Percentiles rank a stretch among this genome's conserved stretches.
phyloP scores from a whole-genome alignment of 2,329 filamentous ascomycete genomes.

The Aspergillus arachidicola region DNA sequence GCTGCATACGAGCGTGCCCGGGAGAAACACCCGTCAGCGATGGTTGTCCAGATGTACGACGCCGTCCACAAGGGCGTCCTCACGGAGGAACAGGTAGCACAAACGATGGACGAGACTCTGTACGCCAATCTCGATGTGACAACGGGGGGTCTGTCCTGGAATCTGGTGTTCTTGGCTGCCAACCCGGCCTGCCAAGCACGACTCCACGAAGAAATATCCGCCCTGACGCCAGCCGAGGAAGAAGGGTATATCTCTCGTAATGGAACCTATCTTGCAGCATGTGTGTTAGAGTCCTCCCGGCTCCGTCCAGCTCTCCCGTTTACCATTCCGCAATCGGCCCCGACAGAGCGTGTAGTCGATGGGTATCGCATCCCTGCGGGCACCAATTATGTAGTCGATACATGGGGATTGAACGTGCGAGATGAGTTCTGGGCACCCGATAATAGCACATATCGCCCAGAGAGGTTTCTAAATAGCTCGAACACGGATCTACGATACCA shows the following conservation, averaged over 20 bases:
- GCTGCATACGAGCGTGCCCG: slow-evolving; percentile 8
- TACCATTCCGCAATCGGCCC: slow-evolving; percentile 44
- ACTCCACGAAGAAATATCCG: slow-evolving; percentile 20
- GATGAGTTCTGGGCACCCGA: slow-evolving; percentile 43
- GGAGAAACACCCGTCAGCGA: slow-evolving; percentile 4
- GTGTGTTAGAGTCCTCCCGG: slow-evolving; percentile 45
- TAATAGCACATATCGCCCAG: slow-evolving; percentile 36
- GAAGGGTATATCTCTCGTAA: slow-evolving; percentile 28
- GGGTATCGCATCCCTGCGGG: slow-evolving; percentile 41
- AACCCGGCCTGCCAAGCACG: slow-evolving; percentile 35
- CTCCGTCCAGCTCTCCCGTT: slow-evolving; percentile 46
- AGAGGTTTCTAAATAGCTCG: slow-evolving; percentile 17
- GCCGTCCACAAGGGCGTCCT: slow-evolving; percentile 25
- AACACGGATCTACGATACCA: slow-evolving; percentile 33
- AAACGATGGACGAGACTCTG: slow-evolving; percentile 51
- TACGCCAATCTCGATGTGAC: slow-evolving; percentile 55
- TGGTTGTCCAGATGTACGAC: slow-evolving; percentile 13
- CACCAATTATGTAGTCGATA: slow-evolving; percentile 32
- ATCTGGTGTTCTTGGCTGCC: slow-evolving; percentile 45
- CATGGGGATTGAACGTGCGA: slow-evolving; percentile 3
- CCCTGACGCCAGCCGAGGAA: not conserved
- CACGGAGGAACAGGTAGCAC: slow-evolving; percentile 34
- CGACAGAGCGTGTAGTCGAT: slow-evolving; percentile 35
- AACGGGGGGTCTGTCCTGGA: slow-evolving; percentile 47
- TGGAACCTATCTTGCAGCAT: slow-evolving; percentile 34